Evolutionary conservation across 225 moss, liverwort and hornwort genomes (phyloP), one percentile per base, ranked within the genome.

Genomic region (Physcomitrium patens): DNA sequence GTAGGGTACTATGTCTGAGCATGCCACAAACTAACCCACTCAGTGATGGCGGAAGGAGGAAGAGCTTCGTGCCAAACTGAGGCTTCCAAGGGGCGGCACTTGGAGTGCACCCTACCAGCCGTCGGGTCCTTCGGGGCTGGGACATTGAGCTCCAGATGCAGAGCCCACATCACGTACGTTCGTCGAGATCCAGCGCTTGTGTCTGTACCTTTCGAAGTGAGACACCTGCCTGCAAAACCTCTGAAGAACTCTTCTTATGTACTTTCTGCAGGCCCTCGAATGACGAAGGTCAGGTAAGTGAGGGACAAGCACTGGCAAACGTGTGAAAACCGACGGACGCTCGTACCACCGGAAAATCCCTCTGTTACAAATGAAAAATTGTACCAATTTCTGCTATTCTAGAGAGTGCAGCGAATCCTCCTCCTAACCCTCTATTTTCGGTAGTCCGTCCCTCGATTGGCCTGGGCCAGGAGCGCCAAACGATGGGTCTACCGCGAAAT

Each of bases 31-130:
- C 53, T 54, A 15, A 43, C 43, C 24, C 42, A 63, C 42, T 60
- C 51, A 52, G 44, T 14, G 50, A 58, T 42, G 16, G 26, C 71
- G 27, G 54, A 70, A 26, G 1, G 77, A 70, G 49, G 55, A 71
- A 60, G 81, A 82, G 73, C 82, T 85, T 82, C 85, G 79, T 76
- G 85, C 85, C 85, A 85, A 60, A 85, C 85, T 85, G 85, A 73
- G 85, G 85, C 85, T 79, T 85, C 85, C 85, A 73, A 82, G 85
- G 76, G 79, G 41, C 75, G 27, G 79, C 73, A 85, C 85, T 82
- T 65, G 27, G 79, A 82, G 22, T 76, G 69, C 71, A 75, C 68
- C 68, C 81, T 78, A 78, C 68, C 77, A 75, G 57, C 20, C 12
- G 56, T 11, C 61, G 41, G 63, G 31, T 37, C 31, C 31, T 1